Percentiles rank a stretch among this genome's conserved stretches.
Conservation (phyloP, 1,139 yeast species). For the Kodamaea sp. region DNA sequence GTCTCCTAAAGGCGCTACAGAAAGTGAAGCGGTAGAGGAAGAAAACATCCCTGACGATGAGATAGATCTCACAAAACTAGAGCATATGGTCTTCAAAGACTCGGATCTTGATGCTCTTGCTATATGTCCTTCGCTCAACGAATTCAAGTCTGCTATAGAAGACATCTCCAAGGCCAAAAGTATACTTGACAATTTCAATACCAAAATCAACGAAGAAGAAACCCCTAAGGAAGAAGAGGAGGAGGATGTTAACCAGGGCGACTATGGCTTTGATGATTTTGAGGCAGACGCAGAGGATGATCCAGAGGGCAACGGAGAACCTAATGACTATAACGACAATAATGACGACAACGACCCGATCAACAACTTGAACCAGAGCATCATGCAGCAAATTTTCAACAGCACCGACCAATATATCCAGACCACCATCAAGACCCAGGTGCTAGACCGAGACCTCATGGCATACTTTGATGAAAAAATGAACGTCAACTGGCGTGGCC, state of each 20-base stretch:
- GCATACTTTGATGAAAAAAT: constrained; percentile 75
- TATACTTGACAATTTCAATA: constrained; percentile 17
- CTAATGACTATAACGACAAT: constrained; percentile 20
- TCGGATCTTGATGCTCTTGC: constrained; percentile 40
- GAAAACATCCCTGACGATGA: constrained; percentile 17
- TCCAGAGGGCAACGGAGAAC: constrained; percentile 17
- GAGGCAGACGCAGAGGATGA: constrained; percentile 23
- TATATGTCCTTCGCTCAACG: constrained; percentile 65
- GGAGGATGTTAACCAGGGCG: background rate
- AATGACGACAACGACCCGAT: constrained; percentile 19
- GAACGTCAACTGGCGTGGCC: constrained; percentile 82
- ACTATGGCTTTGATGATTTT: constrained; percentile 2
- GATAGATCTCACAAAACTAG: constrained; percentile 22
- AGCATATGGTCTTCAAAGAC: constrained; percentile 28
- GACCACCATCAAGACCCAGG: constrained; percentile 24
- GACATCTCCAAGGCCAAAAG: constrained; percentile 60
- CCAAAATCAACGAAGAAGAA: constrained; percentile 25
- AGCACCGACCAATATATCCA: constrained; percentile 21
- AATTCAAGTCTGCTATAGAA: constrained; percentile 55
- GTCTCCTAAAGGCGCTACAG: constrained; percentile 10
- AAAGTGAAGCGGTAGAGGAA: constrained; percentile 13
- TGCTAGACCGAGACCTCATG: constrained; percentile 70
- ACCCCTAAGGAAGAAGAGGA: background rate
- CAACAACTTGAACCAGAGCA: constrained; percentile 24
- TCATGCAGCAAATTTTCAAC: constrained; percentile 25